Evolutionary conservation across 1,284 basidiomycete genomes (phyloP), one percentile per base, ranked within the genome.

Genomic region (Boletellus deceptivus): DNA sequence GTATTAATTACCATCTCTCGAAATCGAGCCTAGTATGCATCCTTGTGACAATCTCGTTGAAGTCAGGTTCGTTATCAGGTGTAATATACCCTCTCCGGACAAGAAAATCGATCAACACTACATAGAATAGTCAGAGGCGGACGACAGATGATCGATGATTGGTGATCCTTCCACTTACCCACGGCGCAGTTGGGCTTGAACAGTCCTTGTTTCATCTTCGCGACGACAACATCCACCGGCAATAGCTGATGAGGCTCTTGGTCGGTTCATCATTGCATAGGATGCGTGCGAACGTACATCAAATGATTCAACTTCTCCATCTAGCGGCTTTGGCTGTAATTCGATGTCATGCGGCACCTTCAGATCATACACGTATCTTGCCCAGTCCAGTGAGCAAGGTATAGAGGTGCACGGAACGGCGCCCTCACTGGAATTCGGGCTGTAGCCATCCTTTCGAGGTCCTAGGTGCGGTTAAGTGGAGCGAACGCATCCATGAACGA

Each of bases 261-360:
- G 46, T 33, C 1, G 38, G n/a, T 29, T 3, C 33, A 20, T 38
- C 8, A 25, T 39, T 25, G 20, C 17, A 37, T 37, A 22, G 20
- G 43, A 35, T 16, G 27, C 5, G 22, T 25, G 27, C n/a, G 2
- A 27, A 20, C 70, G 52, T 50, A 88, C 89, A 73, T 88, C 84
- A 61, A 98, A 98, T 1, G 80, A 86, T 64, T 97, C 93, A 5
- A 98, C 95, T 67, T 98, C 96, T 29, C 91, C 93, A 59, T 98
- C 96, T 35, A 84, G 76, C 0, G 94, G 94, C 43, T 75, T 77
- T 1, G 91, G 90, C 37, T 77, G 71, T 55, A 91, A 83, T 54
- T 82, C 77, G 16, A 72, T 63, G 42, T 70, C 72, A 2, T 74
- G 55, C 0, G 91, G 91, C 24, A 94, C 77, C 41, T 72, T 69